Evolutionary conservation across 2,329 filamentous ascomycete species (phyloP), one percentile per base, ranked within the genome.

Genomic region (Ascomycota sp.): DNA sequence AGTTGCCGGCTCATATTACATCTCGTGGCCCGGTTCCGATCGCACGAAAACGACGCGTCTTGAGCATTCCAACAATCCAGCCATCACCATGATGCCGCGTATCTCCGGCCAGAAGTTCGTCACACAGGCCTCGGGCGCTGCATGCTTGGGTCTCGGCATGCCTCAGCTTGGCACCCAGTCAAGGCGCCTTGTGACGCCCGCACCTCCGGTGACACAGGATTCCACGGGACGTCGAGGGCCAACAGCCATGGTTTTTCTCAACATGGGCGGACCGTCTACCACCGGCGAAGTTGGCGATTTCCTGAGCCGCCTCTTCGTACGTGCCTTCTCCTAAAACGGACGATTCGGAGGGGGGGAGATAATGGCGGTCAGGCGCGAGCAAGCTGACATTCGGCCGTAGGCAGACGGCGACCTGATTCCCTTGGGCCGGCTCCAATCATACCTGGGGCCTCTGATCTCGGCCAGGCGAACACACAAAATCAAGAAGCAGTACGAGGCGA

Each of bases 181-280:
- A 32, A 43, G 52, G 35, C 36, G 43, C 21, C 38, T 57, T 29
- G 52, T 53, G 31, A 56, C 52, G 24, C 42, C 49, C 13, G 71
- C 69, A 4, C 77, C 79, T 8, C 79, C 81, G 7, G 81, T 89
- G 15, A 85, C 79, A 0, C 81, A 91, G 50, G 65, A 82, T 63
- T 62, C 67, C 6, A 68, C 68, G 1, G 69, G 65, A 9, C 66
- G 64, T 25, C 63, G 80, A 46, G 86, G 86, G 0, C 83, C 85
- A 7, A 98, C 89, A 4, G 89, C 89, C 26, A 95, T 98, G 72
- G 89, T 98, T 10, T 94, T 98, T 47, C 70, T 98, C 57, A 98
- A 98, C 56, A 98, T 98, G 89, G 89, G 89, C 35, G 89, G 89
- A 0, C 89, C 89, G 3, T 79, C 81, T 1, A 93, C 79, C 4